phyloP scores from a whole-genome alignment of 805 yeast genomes.

The Barnettozyma pratensis region DNA sequence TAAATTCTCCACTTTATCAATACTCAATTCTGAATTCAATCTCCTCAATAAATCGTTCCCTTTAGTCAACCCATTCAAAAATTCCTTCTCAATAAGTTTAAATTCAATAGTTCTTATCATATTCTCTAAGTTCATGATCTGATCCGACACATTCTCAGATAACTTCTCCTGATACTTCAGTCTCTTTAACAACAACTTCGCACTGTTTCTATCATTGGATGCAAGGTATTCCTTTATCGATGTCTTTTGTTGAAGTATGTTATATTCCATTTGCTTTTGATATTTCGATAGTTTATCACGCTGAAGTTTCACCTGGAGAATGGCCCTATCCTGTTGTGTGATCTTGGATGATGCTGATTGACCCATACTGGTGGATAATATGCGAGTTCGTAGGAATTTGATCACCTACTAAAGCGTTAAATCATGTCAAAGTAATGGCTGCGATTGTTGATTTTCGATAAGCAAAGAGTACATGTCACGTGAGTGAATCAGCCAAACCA shows the following conservation, averaged over 20 bases:
- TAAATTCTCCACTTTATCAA: constrained; percentile 74
- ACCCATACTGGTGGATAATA: constrained; percentile 15
- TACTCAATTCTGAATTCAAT: constrained; percentile 71
- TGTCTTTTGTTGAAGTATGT: constrained; percentile 55
- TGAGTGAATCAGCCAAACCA: too few species aligned
- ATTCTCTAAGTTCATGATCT: constrained; percentile 72
- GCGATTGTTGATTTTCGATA: too few species aligned
- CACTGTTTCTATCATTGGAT: constrained; percentile 37
- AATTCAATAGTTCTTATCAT: constrained; percentile 81
- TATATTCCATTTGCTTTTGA: constrained; percentile 43
- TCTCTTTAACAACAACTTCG: constrained; percentile 64
- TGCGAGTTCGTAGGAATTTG: too few species aligned
- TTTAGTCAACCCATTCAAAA: constrained; percentile 69
- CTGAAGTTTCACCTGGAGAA: constrained; percentile 81
- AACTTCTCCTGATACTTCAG: constrained; percentile 77
- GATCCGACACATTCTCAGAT: constrained; percentile 67
- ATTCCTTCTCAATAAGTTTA: constrained; percentile 83
- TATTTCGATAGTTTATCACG: constrained; percentile 80
- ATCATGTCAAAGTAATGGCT: too few species aligned
- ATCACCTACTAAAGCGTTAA: too few species aligned
- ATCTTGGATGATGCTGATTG: constrained; percentile 38
- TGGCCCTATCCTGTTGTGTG: constrained; percentile 80
- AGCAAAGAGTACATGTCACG: too few species aligned
- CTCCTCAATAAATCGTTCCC: constrained; percentile 75
- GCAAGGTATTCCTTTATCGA: constrained; percentile 27